Percentiles rank a stretch among this genome's conserved stretches.
Evolutionary conservation across 345 rosid species (phyloP).

Genomic region (Brassica juncea): DNA sequence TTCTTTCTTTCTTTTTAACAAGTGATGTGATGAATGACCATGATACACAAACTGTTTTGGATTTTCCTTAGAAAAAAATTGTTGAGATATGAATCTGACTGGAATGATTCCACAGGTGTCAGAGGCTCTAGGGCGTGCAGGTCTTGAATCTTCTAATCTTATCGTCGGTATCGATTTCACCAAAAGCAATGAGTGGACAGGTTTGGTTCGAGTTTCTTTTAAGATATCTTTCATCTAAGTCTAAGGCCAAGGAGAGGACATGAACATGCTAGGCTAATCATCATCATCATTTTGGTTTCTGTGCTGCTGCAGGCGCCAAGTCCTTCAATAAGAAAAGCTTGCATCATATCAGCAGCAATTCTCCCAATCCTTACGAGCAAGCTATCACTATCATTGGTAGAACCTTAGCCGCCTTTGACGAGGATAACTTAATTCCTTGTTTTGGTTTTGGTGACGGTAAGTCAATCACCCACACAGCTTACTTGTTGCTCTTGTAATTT

Average conservation of each 20-base stretch:
- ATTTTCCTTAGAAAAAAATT: neutral
- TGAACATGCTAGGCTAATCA: slow-evolving; percentile 14
- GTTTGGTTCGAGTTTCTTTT: slow-evolving; percentile 35
- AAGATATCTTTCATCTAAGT: neutral
- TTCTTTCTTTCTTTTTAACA: slow-evolving; percentile 3
- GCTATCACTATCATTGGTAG: slow-evolving; percentile 88
- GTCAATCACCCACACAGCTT: neutral
- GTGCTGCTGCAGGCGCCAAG: slow-evolving; percentile 51
- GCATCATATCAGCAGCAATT: slow-evolving; percentile 73
- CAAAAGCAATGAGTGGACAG: slow-evolving; percentile 99
- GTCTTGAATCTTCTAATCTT: slow-evolving; percentile 98
- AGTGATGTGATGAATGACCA: neutral
- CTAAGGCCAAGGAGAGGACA: neutral
- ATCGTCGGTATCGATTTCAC: slow-evolving; percentile 96
- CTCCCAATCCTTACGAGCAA: slow-evolving; percentile 81
- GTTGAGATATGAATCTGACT: neutral
- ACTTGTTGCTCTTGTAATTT: neutral
- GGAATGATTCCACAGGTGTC: slow-evolving; percentile 51
- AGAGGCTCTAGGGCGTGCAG: slow-evolving; percentile 76
- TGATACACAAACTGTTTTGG: neutral
- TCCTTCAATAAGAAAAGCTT: slow-evolving; percentile 74
- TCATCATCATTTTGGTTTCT: neutral
- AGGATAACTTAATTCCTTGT: slow-evolving; percentile 94
- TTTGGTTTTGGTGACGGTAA: slow-evolving; percentile 97
- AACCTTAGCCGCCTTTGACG: slow-evolving; percentile 83